Conservation (phyloP, 2,329 filamentous ascomycete species). For the Sporothrix brasiliensis region DNA sequence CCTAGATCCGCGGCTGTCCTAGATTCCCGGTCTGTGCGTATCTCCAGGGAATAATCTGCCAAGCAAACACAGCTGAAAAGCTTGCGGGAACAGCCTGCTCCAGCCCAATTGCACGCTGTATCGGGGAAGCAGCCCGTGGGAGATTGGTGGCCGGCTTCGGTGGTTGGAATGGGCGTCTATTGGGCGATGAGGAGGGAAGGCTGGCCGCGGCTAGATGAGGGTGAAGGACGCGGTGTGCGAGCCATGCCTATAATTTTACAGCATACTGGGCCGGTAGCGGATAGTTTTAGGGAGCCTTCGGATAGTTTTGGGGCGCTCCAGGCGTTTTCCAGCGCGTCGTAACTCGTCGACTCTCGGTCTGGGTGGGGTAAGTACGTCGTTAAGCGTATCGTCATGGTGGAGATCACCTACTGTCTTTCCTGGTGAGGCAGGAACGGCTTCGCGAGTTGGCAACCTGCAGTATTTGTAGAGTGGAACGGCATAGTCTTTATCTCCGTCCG, state of each 20-base stretch:
- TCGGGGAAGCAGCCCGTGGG: not conserved
- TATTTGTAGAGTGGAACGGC: not conserved
- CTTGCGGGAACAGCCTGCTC: not conserved
- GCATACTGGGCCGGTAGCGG: not conserved
- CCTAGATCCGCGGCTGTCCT: constrained; percentile 5
- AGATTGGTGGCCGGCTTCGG: constrained; percentile 8
- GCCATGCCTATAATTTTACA: not conserved
- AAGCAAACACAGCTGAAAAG: not conserved
- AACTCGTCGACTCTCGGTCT: not conserved
- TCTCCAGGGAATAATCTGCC: constrained; percentile 1
- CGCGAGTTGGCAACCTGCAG: too few species aligned
- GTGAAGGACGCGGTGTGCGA: constrained; percentile 3
- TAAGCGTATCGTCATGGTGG: constrained; percentile 11
- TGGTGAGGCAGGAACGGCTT: not conserved
- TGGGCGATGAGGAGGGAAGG: constrained; percentile 11
- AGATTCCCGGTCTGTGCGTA: not conserved
- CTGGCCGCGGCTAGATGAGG: not conserved
- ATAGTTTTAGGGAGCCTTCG: not conserved
- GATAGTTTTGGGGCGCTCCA: not conserved
- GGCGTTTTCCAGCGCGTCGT: not conserved
- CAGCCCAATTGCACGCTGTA: not conserved
- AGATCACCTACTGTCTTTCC: not conserved
- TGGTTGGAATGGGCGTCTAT: constrained; percentile 13
- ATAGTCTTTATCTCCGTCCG: constrained; percentile 28
- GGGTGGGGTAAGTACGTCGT: not conserved